Evolutionary conservation across 352 stramenopile genomes (phyloP).

Genomic region (Phytophthora palmivora): DNA sequence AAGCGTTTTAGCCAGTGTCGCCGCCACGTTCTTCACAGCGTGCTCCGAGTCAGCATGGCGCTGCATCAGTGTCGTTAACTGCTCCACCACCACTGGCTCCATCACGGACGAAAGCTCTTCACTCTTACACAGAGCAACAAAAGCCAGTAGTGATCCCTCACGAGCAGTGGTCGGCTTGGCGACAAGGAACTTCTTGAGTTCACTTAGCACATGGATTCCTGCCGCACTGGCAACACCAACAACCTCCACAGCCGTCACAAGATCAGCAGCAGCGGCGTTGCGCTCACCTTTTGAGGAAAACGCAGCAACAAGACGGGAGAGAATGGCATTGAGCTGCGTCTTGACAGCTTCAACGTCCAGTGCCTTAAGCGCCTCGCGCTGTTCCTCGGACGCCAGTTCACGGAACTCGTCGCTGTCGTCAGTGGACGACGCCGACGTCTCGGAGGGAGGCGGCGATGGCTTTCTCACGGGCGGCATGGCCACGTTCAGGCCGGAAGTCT

Average conservation of each 20-base stretch:
- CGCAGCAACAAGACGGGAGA: constrained; percentile 51
- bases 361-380: constrained; percentile 46
- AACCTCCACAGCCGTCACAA: constrained; percentile 55
- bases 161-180: constrained; percentile 58
- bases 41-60: constrained; percentile 72
- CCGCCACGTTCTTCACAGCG: constrained; percentile 52
- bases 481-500: constrained; percentile 12
- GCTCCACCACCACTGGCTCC: constrained; percentile 64
- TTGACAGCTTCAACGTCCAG: constrained; percentile 40
- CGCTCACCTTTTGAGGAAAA: constrained; percentile 48
- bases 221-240: constrained; percentile 44
- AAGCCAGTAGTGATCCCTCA: constrained; percentile 57
- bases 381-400: constrained; percentile 51
- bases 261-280: constrained; percentile 50
- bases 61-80: constrained; percentile 60
- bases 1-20: constrained; percentile 41
- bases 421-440: constrained; percentile 45
- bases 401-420: constrained; percentile 45
- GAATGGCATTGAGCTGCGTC: constrained; percentile 43
- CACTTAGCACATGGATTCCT: constrained; percentile 52
- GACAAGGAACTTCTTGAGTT: constrained; percentile 47
- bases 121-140: constrained; percentile 52
- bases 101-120: constrained; percentile 54
- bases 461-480: constrained; percentile 30
- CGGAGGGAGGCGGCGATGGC: constrained; percentile 32